These are phyloP conservation scores for Botrytis paeoniae DNA, from an alignment of 2,329 filamentous ascomycete species.

Conservation along the genomic window DNA sequence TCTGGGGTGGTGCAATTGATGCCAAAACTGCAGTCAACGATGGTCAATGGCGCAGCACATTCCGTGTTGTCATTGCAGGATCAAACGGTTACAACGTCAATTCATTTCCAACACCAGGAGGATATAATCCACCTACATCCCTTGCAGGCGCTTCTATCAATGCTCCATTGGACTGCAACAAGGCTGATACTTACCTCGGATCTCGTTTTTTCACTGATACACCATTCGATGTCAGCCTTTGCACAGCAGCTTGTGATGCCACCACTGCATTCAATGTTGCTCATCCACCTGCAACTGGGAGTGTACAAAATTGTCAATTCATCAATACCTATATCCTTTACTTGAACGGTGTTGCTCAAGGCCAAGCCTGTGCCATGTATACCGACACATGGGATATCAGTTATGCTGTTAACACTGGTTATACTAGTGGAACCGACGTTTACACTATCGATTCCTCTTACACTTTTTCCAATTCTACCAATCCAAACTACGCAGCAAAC, in stretches of 20 bases:
- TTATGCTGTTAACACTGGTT: constrained; percentile 7
- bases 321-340: constrained; percentile 13
- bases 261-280: constrained; percentile 3
- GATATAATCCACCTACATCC: neutral
- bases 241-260: constrained; percentile 11
- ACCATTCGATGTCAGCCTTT: constrained; percentile 6
- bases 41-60: constrained; percentile 36
- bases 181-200: constrained; percentile 1
- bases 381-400: constrained; percentile 3
- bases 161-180: constrained; percentile 8
- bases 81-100: constrained; percentile 42
- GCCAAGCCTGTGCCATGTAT: constrained; percentile 8
- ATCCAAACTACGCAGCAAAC: constrained; percentile 5
- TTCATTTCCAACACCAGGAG: constrained; percentile 23
- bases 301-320: constrained; percentile 8
- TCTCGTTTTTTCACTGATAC: constrained; percentile 11
- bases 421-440: neutral
- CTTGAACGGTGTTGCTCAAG: constrained; percentile 7
- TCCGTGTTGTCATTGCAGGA: constrained; percentile 44
- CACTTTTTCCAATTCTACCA: neutral
- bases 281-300: neutral
- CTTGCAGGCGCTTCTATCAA: neutral
- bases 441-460: constrained; percentile 6
- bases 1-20: constrained; percentile 37
- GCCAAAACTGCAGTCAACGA: constrained; percentile 35